Base-by-base conservation (phyloP, 2,329 filamentous ascomycete genomes). In the Aspergillus texensis region DNA sequence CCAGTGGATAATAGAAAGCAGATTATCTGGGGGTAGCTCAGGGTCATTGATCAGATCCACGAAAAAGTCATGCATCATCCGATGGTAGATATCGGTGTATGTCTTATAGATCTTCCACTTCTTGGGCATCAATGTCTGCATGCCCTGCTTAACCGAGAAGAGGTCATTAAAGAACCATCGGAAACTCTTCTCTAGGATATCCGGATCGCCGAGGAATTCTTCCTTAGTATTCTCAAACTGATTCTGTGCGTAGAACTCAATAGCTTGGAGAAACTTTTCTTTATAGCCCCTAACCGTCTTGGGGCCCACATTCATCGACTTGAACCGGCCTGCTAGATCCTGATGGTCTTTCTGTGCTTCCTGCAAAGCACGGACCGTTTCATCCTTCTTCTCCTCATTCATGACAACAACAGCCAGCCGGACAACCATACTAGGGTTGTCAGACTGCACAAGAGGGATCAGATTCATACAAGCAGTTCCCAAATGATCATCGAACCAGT, bases 91-190 rank as follows among this genome's bases (percentile, higher is more conserved):
- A 72, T 91, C 87, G 64, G 89, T 90, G 77, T 96, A 99, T 1
- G 91, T 95, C 75, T 91, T 89, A 80, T 94, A 91, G 55, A 99
- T 97, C 75, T 91, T 94, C 95, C 95, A 99, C 78, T 95, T 96
- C 80, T 92, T 94, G 10, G 96, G 95, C 88, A 97, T 94, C 59
- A 99, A 84, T 32, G 88, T 87, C 64, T 91, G 88, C 92, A 99
- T 96, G 73, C 95, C 94, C 66, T 96, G 86, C 78, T 94, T 93
- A 74, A 97, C 94, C 4, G 93, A 93, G 78, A 96, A 96, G 43
- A 99, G 86, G 77, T 99, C 94, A 80, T 98, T 97, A 82, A 98
- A 99, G 79, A 89, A 99, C 95, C 95, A 99, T 73, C 91, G 91
- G 79, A 97, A 88, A 68, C 87, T 89, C 82, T 97, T 97, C 67